phyloP scores from a whole-genome alignment of 2,329 filamentous ascomycete genomes.

The Fusarium decemcellulare region DNA sequence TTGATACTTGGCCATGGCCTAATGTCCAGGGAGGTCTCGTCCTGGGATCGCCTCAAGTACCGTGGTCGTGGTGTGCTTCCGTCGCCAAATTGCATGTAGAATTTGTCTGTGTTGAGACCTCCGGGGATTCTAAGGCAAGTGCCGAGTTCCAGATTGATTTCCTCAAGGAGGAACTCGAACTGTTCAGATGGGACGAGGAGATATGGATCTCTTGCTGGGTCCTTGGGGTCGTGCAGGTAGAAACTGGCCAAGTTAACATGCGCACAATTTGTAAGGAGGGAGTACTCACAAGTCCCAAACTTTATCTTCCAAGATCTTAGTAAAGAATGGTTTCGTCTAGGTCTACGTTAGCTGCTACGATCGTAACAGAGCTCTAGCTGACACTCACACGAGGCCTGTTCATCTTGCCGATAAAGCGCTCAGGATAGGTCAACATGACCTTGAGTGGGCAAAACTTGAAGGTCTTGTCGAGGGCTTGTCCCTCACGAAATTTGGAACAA shows the following conservation, averaged over 20 bases:
- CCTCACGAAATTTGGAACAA: slow-evolving; percentile 40
- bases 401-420: slow-evolving; percentile 68
- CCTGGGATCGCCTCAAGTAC: slow-evolving; percentile 73
- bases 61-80: slow-evolving; percentile 75
- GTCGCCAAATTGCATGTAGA: slow-evolving; percentile 73
- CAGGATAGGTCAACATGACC: slow-evolving; percentile 70
- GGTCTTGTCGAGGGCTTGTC: slow-evolving; percentile 41
- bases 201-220: slow-evolving; percentile 64
- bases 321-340: slow-evolving; percentile 67
- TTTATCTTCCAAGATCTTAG: slow-evolving; percentile 69
- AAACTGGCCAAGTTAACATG: slow-evolving; percentile 64
- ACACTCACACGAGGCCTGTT: slow-evolving; percentile 64
- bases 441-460: slow-evolving; percentile 65
- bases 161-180: slow-evolving; percentile 73
- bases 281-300: slow-evolving; percentile 82
- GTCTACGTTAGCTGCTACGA: slow-evolving; percentile 23
- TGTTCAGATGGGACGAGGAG: slow-evolving; percentile 79
- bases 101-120: slow-evolving; percentile 64
- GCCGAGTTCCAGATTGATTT: slow-evolving; percentile 73
- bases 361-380: neutral
- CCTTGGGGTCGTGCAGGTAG: slow-evolving; percentile 72
- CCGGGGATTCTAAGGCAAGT: slow-evolving; percentile 71
- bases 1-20: slow-evolving; percentile 54
- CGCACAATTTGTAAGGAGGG: neutral
- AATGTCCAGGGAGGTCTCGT: slow-evolving; percentile 53